Base-by-base conservation (phyloP, 495 filamentous ascomycete species). In the Ramalina intermedia region DNA sequence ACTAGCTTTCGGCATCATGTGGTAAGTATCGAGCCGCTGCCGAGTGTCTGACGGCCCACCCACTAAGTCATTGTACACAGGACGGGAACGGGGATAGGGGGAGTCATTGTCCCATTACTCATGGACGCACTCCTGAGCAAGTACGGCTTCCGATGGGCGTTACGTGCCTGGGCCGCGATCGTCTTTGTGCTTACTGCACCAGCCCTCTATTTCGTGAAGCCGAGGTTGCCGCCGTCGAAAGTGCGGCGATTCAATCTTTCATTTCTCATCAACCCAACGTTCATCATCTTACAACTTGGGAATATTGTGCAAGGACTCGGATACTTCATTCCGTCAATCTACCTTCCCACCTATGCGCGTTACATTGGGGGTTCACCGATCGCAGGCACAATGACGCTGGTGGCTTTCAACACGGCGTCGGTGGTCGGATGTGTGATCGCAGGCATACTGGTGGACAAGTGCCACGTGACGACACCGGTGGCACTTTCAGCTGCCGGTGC, bases 391-490 rank as follows among this genome's bases (percentile, higher is more conserved):
- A 36, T 70, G 26, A 62, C 67, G 6, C 50, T 73, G n/a, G 49
- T 65, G 4, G 47, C 73, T n/a, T 39, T 69, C 35, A 72, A 70
- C 53, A 55, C 68, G 1, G 61, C 69, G 4, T 59, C 58, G 0
- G 63, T 69, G 17, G 46, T 71, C 27, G 72, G 76, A 16, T 66
- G 63, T 45, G 51, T 81, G 0, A 54, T 60, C 39, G 66, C 81
- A 50, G 81, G 84, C 0, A 55, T 60, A 16, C 66, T 86, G 17
- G 72, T 72, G 39, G 82, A 86, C 55, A 66, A 69, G 17, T 67
- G 75, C 44, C 66, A 78, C 42, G 72, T 83, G 20, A 74, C 74
- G 0, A 76, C 72, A 5, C 73, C 78, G 44, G 71, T 84, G 40
- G 60, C 79, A 4, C 50, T 83, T 0, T 76, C 73, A 11, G 73